Evolutionary conservation across 805 yeast species (phyloP).

Genomic region (Lachancea dasiensis): DNA sequence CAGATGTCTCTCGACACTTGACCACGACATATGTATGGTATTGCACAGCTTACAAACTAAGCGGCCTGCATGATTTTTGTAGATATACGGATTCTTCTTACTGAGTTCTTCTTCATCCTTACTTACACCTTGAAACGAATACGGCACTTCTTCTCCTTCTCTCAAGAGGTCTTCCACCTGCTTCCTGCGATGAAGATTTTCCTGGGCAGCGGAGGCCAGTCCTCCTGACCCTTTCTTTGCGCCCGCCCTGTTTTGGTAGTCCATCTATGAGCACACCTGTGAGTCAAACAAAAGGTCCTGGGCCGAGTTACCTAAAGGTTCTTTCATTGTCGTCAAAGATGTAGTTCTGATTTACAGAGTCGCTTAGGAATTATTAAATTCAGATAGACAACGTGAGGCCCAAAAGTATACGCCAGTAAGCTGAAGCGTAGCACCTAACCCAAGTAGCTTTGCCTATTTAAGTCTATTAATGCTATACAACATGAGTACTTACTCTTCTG

Average conservation of each 20-base stretch:
- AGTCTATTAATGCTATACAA: too few species aligned
- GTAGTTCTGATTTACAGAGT: too few species aligned
- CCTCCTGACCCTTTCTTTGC: conserved; percentile 92
- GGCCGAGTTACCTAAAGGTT: too few species aligned
- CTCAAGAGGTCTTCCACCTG: conserved; percentile 58
- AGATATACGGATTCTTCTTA: conserved; percentile 61
- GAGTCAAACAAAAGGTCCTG: too few species aligned
- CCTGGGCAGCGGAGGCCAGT: conserved; percentile 65
- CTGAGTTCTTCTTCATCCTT: conserved; percentile 41
- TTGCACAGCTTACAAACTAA: conserved; percentile 80
- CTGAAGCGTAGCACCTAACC: neutral
- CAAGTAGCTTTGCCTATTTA: too few species aligned
- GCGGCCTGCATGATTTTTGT: conserved; percentile 75
- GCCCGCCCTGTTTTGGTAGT: conserved; percentile 83
- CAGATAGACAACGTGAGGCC: too few species aligned
- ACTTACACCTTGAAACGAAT: conserved; percentile 41
- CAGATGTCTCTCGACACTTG: conserved; percentile 77
- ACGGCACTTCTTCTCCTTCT: conserved; percentile 34
- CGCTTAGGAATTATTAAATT: too few species aligned
- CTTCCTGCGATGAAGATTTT: conserved; percentile 61
- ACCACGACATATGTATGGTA: conserved; percentile 74
- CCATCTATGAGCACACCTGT: too few species aligned
- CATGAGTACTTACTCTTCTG: neutral
- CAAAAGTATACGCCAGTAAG: too few species aligned
- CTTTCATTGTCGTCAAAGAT: too few species aligned